phyloP scores from a whole-genome alignment of 345 rosid genomes.

The Brassica incana region DNA sequence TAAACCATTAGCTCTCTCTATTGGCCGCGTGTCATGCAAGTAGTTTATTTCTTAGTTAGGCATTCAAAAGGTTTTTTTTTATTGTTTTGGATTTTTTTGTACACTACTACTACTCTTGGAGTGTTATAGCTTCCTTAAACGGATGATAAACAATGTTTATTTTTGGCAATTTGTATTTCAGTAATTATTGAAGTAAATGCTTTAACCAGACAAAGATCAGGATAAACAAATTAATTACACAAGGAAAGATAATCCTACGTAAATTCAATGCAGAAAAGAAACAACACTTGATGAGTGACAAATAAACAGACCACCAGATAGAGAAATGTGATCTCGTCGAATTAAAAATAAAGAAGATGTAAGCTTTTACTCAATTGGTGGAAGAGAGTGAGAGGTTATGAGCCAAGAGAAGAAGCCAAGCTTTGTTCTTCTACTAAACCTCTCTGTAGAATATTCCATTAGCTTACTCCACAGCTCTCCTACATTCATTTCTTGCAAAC shows the following conservation, averaged over 20 bases:
- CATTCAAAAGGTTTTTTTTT: background rate
- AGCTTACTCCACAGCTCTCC: constrained; percentile 37
- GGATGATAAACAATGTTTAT: background rate
- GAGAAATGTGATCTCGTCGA: background rate
- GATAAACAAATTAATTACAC: background rate
- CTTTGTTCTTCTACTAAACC: background rate
- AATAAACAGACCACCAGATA: background rate
- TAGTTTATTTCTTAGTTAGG: no score
- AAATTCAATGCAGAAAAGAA: background rate
- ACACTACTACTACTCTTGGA: background rate
- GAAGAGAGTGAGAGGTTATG: background rate
- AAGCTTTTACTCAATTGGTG: background rate
- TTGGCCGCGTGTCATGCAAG: background rate
- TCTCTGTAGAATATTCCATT: constrained; percentile 34
- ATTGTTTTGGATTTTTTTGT: background rate
- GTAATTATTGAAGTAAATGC: background rate
- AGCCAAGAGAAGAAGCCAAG: background rate
- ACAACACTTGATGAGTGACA: background rate
- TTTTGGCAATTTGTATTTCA: background rate
- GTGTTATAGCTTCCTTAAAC: background rate
- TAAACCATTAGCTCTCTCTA: background rate
- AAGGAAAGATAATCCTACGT: background rate
- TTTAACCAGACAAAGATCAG: background rate
- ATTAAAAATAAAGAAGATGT: background rate
- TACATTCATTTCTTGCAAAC: constrained; percentile 7